These are phyloP conservation scores for Lasiodiplodia gonubiensis DNA, from an alignment of 2,329 filamentous ascomycete genomes.

Conservation along the genomic window DNA sequence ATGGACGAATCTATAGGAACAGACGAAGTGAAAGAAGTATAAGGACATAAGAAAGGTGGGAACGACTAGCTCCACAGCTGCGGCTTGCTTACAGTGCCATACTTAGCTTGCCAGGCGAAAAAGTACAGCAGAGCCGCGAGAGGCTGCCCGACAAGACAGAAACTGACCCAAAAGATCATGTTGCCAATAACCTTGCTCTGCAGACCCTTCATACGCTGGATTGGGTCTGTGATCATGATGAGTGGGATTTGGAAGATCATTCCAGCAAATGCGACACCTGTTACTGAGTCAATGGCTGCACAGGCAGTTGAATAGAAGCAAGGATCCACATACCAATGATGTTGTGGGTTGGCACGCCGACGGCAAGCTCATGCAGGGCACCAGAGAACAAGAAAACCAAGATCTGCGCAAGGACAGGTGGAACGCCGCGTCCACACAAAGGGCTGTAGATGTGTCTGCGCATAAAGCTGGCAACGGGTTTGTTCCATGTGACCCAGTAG, in stretches of 20 bases:
- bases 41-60: not conserved
- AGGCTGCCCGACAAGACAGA: conserved; percentile 93
- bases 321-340: conserved; percentile 68
- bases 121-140: conserved; percentile 93
- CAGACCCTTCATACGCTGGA: conserved; percentile 78
- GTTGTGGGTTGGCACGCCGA: conserved; percentile 94
- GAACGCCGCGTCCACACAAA: conserved; percentile 83
- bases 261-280: conserved; percentile 87
- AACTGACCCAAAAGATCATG: conserved; percentile 94
- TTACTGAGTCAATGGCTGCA: conserved; percentile 30
- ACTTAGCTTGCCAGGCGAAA: conserved; percentile 98
- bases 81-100: conserved; percentile 72
- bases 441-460: conserved; percentile 91
- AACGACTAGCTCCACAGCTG: conserved; percentile 7
- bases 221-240: conserved; percentile 76
- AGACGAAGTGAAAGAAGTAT: not conserved
- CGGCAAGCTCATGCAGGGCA: conserved; percentile 86
- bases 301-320: not conserved
- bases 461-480: conserved; percentile 96
- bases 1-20: not conserved
- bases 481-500: conserved; percentile 98
- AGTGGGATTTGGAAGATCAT: conserved; percentile 94
- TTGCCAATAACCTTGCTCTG: conserved; percentile 85
- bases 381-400: conserved; percentile 89
- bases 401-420: conserved; percentile 70